Percentiles rank a stretch among this genome's conserved stretches.
Conservation (phyloP, 306 rosid genomes). For the Trichosanthes truncata region DNA sequence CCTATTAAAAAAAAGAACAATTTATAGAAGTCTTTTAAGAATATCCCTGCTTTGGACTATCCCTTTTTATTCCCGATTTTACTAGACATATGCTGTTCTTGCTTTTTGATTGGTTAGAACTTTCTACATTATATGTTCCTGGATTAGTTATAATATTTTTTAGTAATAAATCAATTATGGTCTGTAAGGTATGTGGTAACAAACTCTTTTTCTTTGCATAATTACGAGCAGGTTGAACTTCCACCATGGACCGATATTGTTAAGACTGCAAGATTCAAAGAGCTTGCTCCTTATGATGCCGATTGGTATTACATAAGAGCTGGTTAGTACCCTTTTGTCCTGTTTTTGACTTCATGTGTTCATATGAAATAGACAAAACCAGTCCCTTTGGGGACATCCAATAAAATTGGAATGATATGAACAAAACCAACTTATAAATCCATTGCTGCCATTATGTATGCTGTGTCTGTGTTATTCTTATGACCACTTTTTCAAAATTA, state of each 20-base stretch:
- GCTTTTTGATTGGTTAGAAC: not conserved
- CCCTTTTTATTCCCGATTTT: not conserved
- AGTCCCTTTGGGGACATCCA: too few species aligned
- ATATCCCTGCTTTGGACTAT: not conserved
- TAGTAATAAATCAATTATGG: not conserved
- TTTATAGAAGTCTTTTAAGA: not conserved
- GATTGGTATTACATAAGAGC: constrained; percentile 69
- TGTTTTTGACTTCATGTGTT: not conserved
- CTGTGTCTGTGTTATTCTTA: not conserved
- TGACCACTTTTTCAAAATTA: not conserved
- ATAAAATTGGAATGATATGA: too few species aligned
- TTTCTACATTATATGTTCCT: not conserved
- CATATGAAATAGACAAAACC: not conserved
- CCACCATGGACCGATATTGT: constrained; percentile 73
- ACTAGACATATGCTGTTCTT: not conserved
- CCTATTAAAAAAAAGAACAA: not conserved
- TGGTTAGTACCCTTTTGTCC: constrained; percentile 25
- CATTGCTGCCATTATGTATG: not conserved
- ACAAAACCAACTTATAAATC: not conserved
- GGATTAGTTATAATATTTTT: not conserved
- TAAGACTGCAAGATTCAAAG: constrained; percentile 61
- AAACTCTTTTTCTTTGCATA: not conserved
- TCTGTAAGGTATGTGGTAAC: not conserved
- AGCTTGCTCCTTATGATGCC: constrained; percentile 66
- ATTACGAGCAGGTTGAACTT: constrained; percentile 44